A percentile compares a stretch with the other conserved stretches of the same genome.
These are phyloP conservation scores for Mediolabrus comicus DNA, from an alignment of 108 stramenopile genomes.

Conservation along the genomic window DNA sequence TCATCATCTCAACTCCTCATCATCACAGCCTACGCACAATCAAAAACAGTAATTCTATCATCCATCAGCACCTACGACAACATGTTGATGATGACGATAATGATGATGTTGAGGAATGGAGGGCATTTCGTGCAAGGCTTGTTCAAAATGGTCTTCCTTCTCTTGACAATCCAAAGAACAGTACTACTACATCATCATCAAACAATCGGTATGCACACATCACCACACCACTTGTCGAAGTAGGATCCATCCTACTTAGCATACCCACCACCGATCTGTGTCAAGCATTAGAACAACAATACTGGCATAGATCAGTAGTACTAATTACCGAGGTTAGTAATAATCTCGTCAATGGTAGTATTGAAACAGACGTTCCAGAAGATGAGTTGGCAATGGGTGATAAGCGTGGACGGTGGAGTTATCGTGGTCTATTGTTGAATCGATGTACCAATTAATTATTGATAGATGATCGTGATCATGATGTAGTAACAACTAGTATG, in stretches of 20 bases:
- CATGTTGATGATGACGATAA: background rate
- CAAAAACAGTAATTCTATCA: background rate
- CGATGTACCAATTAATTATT: conserved; percentile 4
- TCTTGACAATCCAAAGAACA: background rate
- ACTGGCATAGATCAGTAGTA: conserved; percentile 32
- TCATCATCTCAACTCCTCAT: background rate
- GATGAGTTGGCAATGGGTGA: conserved; percentile 30
- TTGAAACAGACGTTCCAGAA: conserved; percentile 20
- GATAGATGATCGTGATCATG: background rate
- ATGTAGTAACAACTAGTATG: background rate
- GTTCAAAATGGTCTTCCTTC: conserved; percentile 36
- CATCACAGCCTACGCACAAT: too few relatives aligned
- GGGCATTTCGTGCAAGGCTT: conserved; percentile 33
- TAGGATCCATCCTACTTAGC: conserved; percentile 24
- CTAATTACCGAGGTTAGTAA: conserved; percentile 25
- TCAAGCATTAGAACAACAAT: conserved; percentile 36
- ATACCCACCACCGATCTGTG: conserved; percentile 35
- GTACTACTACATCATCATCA: background rate
- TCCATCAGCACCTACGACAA: too few relatives aligned
- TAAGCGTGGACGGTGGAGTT: conserved; percentile 26
- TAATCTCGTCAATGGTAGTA: conserved; percentile 2
- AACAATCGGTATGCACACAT: conserved; percentile 11
- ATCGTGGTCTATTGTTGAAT: conserved; percentile 27
- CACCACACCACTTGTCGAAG: conserved; percentile 30
- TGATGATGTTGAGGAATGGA: conserved; percentile 30